Evolutionary conservation across 495 filamentous ascomycete species (phyloP).

Genomic region (Staphylotrichum tortipilum): DNA sequence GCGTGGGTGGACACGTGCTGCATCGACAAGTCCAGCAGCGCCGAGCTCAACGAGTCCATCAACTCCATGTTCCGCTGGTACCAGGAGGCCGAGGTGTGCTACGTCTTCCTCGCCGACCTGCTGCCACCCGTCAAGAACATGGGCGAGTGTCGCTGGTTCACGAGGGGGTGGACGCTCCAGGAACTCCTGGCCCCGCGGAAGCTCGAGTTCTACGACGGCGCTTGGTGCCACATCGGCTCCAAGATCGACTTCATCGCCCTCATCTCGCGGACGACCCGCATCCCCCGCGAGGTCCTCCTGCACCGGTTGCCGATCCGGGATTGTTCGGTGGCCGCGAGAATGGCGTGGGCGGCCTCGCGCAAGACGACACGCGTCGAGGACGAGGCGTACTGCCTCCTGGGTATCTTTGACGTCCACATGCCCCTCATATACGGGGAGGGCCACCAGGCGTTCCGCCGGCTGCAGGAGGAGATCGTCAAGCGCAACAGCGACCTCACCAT

Average conservation of each 20-base stretch:
- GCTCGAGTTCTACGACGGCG: slow-evolving; percentile 12
- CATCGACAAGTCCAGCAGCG: slow-evolving; percentile 11
- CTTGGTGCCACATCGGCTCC: slow-evolving; percentile 12
- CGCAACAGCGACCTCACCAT: slow-evolving; percentile 16
- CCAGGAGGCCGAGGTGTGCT: no score
- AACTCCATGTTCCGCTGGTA: no score
- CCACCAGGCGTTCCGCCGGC: slow-evolving; percentile 23
- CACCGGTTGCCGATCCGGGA: no score
- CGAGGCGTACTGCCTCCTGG: slow-evolving; percentile 29
- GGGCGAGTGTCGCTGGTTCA: no score
- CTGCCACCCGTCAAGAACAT: no score
- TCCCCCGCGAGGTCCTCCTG: no score
- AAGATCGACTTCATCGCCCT: no score
- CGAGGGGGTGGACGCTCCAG: no score
- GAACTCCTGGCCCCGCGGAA: slow-evolving; percentile 7
- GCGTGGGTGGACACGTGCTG: slow-evolving; percentile 21
- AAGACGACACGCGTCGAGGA: slow-evolving; percentile 26
- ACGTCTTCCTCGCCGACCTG: no score
- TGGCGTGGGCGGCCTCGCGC: slow-evolving; percentile 19
- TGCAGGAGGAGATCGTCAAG: slow-evolving; percentile 24
- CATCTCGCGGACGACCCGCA: no score
- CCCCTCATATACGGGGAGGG: slow-evolving; percentile 31
- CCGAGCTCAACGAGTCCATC: no score
- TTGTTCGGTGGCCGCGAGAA: no score
- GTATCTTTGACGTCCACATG: slow-evolving; percentile 26